Evolutionary conservation across 352 stramenopile species (phyloP), one percentile per base, ranked within the genome.

Genomic region (Phytopythium vexans): DNA sequence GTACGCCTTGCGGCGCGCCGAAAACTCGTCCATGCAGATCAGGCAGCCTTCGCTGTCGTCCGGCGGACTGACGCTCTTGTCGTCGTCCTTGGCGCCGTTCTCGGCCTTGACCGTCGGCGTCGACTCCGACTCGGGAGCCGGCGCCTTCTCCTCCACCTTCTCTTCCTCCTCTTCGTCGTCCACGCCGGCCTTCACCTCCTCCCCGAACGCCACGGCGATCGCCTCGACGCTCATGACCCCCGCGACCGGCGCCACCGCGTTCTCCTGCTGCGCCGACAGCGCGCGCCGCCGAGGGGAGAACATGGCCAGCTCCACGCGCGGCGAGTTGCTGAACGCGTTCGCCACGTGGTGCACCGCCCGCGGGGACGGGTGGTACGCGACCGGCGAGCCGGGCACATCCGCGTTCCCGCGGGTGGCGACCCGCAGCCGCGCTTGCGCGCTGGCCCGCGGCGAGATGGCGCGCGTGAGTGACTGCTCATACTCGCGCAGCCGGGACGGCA

Each of bases 21-120:
- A 90, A 74, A 95, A 95, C 62, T 95, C 83, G 60, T 95, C 85
- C 85, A 95, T 95, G 50, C 85, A 95, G 49, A 95, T 95, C 5
- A 95, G 54, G 59, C 85, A 93, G 9, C 81, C 79, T 47, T 77
- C 68, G 16, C 42, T 59, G n/a, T 78, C 70, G 14, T 69, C 60
- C 5, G 49, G 21, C 7, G 51, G 47, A 14, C 69, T 55, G 2
- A 36, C 54, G 12, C 44, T 55, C 16, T 67, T 68, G 40, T 66
- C 60, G 37, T 76, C 54, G 4, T 59, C 63, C 46, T 44, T 33
- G n/a, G 10, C 50, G 38, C n/a, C 9, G 66, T 31, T 75, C 48
- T 72, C 64, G 3, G 40, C 32, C 15, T 68, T 59, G 14, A 72
- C 48, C 37, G 68, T 59, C 6, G 55, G 21, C 41, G 48, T 62